Evolutionary conservation across 108 stramenopile species (phyloP).

Genomic region (Fistulifera solaris): DNA sequence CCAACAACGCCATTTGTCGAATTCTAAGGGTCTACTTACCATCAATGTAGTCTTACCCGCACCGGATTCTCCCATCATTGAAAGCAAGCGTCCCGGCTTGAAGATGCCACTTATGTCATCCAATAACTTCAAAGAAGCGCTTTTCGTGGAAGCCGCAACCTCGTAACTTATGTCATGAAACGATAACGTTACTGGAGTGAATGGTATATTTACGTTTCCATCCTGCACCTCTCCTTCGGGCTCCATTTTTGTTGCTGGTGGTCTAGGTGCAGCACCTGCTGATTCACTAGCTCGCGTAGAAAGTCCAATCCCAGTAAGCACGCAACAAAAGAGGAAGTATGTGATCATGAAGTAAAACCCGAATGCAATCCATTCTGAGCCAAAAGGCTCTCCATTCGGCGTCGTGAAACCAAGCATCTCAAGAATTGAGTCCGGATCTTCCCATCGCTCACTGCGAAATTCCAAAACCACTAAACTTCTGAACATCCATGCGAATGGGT

Average conservation of each 20-base stretch:
- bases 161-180: constrained; percentile 65
- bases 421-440: constrained; percentile 34
- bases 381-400: constrained; percentile 26
- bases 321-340: constrained; percentile 27
- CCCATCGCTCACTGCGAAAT: constrained; percentile 21
- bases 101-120: constrained; percentile 55
- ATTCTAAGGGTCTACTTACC: constrained; percentile 5
- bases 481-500: constrained; percentile 64
- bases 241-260: neutral
- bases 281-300: constrained; percentile 1
- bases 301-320: constrained; percentile 31
- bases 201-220: constrained; percentile 36
- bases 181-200: constrained; percentile 53
- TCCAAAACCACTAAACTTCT: constrained; percentile 49
- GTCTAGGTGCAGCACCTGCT: neutral
- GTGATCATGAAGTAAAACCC: constrained; percentile 39
- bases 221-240: too few relatives aligned
- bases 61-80: constrained; percentile 31
- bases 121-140: constrained; percentile 42
- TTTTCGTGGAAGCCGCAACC: constrained; percentile 50
- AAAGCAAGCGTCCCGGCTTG: constrained; percentile 51
- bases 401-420: constrained; percentile 34
- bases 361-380: constrained; percentile 48
- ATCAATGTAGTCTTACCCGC: constrained; percentile 45
- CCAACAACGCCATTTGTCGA: neutral